Base-by-base conservation (phyloP, 108 stramenopile genomes). In the Bacterosira constricta region DNA sequence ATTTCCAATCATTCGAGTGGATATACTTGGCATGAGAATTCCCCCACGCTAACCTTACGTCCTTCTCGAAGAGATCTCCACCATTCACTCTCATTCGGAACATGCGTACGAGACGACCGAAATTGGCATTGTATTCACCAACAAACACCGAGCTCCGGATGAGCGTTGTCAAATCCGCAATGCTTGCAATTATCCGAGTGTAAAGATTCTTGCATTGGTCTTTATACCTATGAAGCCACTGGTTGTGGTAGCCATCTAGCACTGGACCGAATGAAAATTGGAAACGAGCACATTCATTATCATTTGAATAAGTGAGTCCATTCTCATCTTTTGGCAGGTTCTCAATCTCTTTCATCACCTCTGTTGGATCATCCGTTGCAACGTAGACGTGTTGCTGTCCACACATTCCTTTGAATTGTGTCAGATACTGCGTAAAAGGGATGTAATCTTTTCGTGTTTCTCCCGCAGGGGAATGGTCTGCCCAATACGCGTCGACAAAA, bases 321-420 rank as follows among this genome's bases (percentile, higher is more conserved):
- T 31, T 50, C 21, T 59, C 75, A 50, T 92, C 91, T 77, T 91
- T 87, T 38, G 87, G 85, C 17, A 93, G 72, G 35, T 80, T 67
- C 5, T 54, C 27, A 26, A 80, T 60, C 55, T 78, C 77, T 1
- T 49, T 47, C 38, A 42, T 18, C 31, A 78, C 57, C 6, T 20
- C 52, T 0, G 5, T 9, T 7, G 67, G 60, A 42, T 77, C 76
- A 51, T 77, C 68, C 1, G 76, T 77, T 7, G 76, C 76, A 23
- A 78, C 37, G 38, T 66, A 78, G 9, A 78, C 64, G 6, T 47
- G 38, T 21, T 46, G 35, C 36, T 46, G 37, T 6, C 59, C 29
- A 6, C 34, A 32, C 29, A 34, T 29, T 17, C 51, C 67, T 34
- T 63, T 49, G 20, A 47, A 60, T 20, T 49, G 52, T 11, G 44